phyloP scores from a whole-genome alignment of 768 basidiomycete species.

The Rhodotorula sphaerocarpa region DNA sequence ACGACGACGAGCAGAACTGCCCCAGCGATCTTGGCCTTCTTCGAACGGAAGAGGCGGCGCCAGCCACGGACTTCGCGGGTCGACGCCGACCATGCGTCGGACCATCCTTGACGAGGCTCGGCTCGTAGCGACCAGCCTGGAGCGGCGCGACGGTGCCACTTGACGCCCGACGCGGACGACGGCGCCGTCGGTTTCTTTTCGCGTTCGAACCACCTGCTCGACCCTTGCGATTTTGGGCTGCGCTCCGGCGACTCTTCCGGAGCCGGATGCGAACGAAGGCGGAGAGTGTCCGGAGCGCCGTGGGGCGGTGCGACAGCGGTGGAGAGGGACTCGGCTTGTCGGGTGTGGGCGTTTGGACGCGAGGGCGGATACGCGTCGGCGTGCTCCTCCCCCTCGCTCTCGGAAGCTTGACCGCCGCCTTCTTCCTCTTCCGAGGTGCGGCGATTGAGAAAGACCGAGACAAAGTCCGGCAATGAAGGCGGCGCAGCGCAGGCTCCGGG shows the following conservation, averaged over 20 bases:
- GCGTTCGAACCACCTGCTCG: too few species aligned
- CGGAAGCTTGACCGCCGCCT: too few species aligned
- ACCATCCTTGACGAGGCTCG: neutral
- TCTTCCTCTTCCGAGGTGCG: neutral
- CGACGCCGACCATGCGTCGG: neutral
- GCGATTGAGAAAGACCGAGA: constrained; percentile 1
- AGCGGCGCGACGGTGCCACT: neutral
- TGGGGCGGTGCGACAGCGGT: too few species aligned
- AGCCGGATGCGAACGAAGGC: too few species aligned
- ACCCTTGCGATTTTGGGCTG: too few species aligned
- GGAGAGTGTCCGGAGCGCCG: too few species aligned
- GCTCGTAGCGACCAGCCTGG: neutral
- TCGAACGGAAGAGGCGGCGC: neutral
- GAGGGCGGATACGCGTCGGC: neutral
- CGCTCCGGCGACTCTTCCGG: too few species aligned
- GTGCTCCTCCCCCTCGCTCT: neutral
- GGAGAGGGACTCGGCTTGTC: too few species aligned
- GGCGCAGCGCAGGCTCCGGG: neutral
- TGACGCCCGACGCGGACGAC: too few species aligned
- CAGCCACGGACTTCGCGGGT: too few species aligned
- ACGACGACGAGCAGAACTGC: neutral
- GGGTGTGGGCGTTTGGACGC: too few species aligned
- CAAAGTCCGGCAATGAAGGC: neutral
- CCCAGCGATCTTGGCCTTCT: neutral
- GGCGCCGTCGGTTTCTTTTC: too few species aligned